These are phyloP conservation scores for Apiospora aurea DNA, from an alignment of 2,329 filamentous ascomycete species.

Conservation along the genomic window DNA sequence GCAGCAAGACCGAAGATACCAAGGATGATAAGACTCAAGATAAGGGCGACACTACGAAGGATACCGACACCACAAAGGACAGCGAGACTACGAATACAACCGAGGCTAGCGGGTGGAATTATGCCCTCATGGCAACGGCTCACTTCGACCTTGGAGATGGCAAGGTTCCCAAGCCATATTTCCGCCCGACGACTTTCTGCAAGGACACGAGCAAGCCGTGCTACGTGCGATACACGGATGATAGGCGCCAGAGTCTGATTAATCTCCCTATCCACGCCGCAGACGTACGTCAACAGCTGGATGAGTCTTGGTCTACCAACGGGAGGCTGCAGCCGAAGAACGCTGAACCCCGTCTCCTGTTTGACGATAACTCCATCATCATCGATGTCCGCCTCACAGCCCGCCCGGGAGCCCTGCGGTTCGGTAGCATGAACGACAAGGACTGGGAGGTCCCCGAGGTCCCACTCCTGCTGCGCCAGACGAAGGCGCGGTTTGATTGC, in stretches of 20 bases:
- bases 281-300: not conserved
- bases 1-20: not conserved
- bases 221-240: constrained; percentile 21
- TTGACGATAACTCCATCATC: constrained; percentile 21
- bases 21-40: not conserved
- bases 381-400: constrained; percentile 23
- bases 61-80: not conserved
- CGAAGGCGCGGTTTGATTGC: not conserved
- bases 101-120: constrained; percentile 17
- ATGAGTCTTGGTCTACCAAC: constrained; percentile 3
- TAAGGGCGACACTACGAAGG: not conserved
- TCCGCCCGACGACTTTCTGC: constrained; percentile 16
- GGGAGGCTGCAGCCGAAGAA: constrained; percentile 12
- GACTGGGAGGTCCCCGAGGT: constrained; percentile 21
- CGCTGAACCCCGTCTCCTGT: constrained; percentile 5
- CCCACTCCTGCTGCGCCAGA: constrained; percentile 10
- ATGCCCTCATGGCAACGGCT: constrained; percentile 21
- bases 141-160: constrained; percentile 21
- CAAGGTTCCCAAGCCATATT: constrained; percentile 9
- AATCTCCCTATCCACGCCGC: constrained; percentile 21
- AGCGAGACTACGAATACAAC: not conserved
- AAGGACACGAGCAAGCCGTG: constrained; percentile 22
- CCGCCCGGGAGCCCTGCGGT: not conserved
- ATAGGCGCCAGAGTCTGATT: not conserved
- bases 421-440: constrained; percentile 23